Evolutionary conservation across 352 stramenopile species (phyloP).

Genomic region (Phytophthora sp.): DNA sequence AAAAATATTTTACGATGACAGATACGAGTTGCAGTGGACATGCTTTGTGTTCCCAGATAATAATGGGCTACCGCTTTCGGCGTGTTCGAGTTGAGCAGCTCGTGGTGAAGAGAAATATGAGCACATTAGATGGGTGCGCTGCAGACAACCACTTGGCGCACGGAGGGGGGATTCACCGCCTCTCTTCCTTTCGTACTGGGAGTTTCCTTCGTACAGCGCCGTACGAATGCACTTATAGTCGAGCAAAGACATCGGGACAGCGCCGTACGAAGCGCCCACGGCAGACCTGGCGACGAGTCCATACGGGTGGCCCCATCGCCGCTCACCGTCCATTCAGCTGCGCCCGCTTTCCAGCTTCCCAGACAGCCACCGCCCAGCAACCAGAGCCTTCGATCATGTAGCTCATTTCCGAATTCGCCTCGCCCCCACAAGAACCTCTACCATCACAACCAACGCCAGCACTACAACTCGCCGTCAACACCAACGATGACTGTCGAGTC

Average conservation of each 20-base stretch:
- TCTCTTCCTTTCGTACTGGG: conserved; percentile 4
- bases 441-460: not conserved
- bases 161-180: conserved; percentile 11
- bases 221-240: conserved; percentile 30
- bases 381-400: not conserved
- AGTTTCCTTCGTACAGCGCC: conserved; percentile 22
- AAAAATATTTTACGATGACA: no score
- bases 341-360: not conserved
- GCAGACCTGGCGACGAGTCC: not conserved
- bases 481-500: not conserved
- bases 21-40: no score
- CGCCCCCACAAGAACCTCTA: conserved; percentile 1
- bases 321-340: conserved; percentile 15
- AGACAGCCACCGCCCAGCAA: no score
- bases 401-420: conserved; percentile 30
- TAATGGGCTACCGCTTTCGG: no score
- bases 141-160: no score
- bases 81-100: no score
- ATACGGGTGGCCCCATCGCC: not conserved
- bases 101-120: no score
- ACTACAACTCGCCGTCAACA: not conserved
- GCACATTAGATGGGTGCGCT: no score
- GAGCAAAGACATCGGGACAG: conserved; percentile 25
- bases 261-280: conserved; percentile 28
- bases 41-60: no score